Conservation (phyloP, 2,329 filamentous ascomycete genomes). For the Fusarium coffeatum region DNA sequence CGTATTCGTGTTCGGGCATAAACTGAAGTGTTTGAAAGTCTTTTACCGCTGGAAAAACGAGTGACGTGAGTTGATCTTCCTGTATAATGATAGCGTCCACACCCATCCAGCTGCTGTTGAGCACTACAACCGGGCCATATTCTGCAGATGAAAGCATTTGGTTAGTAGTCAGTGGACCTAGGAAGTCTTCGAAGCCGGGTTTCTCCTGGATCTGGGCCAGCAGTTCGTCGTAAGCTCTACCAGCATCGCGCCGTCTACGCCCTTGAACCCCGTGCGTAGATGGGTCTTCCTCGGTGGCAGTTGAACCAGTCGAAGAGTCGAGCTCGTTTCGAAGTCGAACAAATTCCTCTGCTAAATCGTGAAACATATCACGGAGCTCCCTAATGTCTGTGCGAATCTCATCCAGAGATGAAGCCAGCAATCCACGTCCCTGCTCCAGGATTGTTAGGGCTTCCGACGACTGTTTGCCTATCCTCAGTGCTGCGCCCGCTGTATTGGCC, state of each 20-base stretch:
- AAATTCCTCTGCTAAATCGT: not conserved
- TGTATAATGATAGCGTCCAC: not conserved
- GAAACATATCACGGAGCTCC: not conserved
- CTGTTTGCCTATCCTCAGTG: not conserved
- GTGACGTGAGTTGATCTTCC: not conserved
- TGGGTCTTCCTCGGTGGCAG: fast-evolving
- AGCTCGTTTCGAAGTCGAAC: not conserved
- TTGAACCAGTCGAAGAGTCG: not conserved
- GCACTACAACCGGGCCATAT: not conserved
- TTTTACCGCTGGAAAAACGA: not conserved
- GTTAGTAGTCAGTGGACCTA: not conserved
- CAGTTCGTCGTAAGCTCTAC: not conserved
- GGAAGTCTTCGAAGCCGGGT: not conserved
- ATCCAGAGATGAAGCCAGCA: not conserved
- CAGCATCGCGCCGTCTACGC: not conserved
- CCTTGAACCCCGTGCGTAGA: fast-evolving
- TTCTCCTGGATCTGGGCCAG: fast-evolving
- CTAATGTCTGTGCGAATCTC: not conserved
- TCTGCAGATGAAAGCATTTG: not conserved
- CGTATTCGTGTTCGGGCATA: not conserved
- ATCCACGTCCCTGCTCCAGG: not conserved
- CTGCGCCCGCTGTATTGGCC: not conserved
- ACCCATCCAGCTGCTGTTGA: conserved; percentile 6
- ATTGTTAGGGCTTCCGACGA: not conserved
- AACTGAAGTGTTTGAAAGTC: not conserved